phyloP scores from a whole-genome alignment of 177 flowering plant genomes.

The Tripterygium wilfordii region DNA sequence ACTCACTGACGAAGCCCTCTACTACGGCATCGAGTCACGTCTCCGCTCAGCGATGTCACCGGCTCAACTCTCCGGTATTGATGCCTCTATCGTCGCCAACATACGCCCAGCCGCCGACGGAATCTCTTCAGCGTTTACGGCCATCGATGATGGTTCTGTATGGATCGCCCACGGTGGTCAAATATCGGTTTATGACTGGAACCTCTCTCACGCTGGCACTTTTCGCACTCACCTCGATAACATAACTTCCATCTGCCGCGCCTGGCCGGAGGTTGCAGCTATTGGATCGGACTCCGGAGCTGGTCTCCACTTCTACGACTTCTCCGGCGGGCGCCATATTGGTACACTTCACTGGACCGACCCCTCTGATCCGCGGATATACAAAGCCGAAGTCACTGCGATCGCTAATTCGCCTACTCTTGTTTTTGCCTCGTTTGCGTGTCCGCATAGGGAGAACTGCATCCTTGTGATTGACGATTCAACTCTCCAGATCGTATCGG shows the following conservation, averaged over 20 bases:
- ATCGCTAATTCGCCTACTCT: slow-evolving; percentile 41
- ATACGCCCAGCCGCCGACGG: slow-evolving; percentile 66
- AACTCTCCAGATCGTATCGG: slow-evolving; percentile 42
- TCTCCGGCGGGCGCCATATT: slow-evolving; percentile 41
- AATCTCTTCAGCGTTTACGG: slow-evolving; percentile 46
- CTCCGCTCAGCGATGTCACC: slow-evolving; percentile 57
- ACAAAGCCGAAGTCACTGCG: slow-evolving; percentile 58
- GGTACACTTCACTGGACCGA: slow-evolving; percentile 78
- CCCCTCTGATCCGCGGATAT: slow-evolving; percentile 63
- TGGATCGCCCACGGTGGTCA: slow-evolving; percentile 87
- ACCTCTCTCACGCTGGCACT: slow-evolving; percentile 45
- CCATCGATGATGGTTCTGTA: slow-evolving; percentile 64
- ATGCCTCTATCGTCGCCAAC: slow-evolving; percentile 55
- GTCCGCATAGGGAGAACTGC: slow-evolving; percentile 69
- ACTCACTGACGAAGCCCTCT: slow-evolving; percentile 68
- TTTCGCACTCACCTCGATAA: slow-evolving; percentile 70
- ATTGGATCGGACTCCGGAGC: slow-evolving; percentile 57
- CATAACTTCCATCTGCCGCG: slow-evolving; percentile 50
- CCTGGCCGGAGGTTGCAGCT: slow-evolving; percentile 56
- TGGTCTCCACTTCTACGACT: slow-evolving; percentile 74
- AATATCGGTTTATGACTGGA: slow-evolving; percentile 71
- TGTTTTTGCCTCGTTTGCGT: slow-evolving; percentile 64
- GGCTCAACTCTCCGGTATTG: slow-evolving; percentile 58
- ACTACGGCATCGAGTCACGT: slow-evolving; percentile 66
- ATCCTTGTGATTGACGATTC: slow-evolving; percentile 62